Evolutionary conservation across 495 filamentous ascomycete species (phyloP).

Genomic region (Penicillium soppii): DNA sequence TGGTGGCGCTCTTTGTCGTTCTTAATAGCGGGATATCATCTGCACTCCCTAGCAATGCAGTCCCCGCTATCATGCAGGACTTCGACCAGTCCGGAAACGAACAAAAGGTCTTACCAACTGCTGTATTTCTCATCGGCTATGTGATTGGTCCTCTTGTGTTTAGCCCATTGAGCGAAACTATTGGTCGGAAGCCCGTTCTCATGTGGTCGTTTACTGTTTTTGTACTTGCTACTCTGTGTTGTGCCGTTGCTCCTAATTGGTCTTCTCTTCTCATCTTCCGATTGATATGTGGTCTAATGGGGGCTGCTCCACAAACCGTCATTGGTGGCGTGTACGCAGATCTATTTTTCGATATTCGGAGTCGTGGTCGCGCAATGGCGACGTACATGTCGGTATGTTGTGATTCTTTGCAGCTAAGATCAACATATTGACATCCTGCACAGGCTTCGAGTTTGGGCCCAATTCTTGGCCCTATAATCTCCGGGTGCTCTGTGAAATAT

Average conservation of each 20-base stretch:
- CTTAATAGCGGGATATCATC: conserved; percentile 72
- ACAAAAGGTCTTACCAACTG: conserved; percentile 67
- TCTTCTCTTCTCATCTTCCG: conserved; percentile 66
- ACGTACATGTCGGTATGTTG: conserved; percentile 66
- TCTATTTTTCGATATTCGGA: conserved; percentile 56
- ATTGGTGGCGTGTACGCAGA: conserved; percentile 76
- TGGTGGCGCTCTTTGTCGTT: conserved; percentile 59
- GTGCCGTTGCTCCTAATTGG: conserved; percentile 69
- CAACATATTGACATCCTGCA: background rate
- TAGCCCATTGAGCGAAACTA: conserved; percentile 69
- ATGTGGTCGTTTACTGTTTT: conserved; percentile 61
- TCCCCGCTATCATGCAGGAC: conserved; percentile 49
- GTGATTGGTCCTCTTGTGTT: conserved; percentile 64
- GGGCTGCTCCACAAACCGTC: conserved; percentile 66
- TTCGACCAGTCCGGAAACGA: conserved; percentile 33
- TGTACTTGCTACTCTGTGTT: conserved; percentile 66
- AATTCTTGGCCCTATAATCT: conserved; percentile 65
- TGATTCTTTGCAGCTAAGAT: background rate
- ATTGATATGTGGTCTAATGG: conserved; percentile 61
- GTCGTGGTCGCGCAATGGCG: conserved; percentile 68
- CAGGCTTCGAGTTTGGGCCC: conserved; percentile 67
- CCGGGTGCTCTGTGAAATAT: conserved; percentile 56
- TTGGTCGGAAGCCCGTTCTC: conserved; percentile 65
- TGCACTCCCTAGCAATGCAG: conserved; percentile 65
- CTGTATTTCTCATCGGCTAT: conserved; percentile 73